Base-by-base conservation (phyloP, 202 grass and related monocot species). In the Brachypodium distachyon region DNA sequence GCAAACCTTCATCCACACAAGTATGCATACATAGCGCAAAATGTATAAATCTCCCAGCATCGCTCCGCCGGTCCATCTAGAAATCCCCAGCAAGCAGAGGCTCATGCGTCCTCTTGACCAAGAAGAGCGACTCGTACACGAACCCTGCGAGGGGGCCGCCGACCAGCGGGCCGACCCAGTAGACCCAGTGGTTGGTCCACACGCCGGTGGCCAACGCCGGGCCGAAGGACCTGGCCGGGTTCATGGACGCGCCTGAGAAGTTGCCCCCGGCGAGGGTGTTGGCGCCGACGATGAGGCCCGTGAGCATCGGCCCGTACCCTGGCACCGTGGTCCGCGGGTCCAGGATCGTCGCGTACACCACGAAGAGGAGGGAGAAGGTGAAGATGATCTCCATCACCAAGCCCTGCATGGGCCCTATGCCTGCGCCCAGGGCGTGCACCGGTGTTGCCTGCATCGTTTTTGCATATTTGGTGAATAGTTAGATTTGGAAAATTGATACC, bases 151-250 rank as follows among this genome's bases (percentile, higher is more conserved):
- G 60, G 12, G 76, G 57, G 0, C 95, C 95, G 4, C 95, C 95
- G 7, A 88, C 12, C 13, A 98, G 61, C 0, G 96, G 96, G 12
- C 96, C 96, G 3, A 95, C 56, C 96, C 96, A 98, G 43, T 95
- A 98, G 74, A 98, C 40, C 96, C 96, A 98, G 22, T 98, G 96
- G 56, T 95, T 78, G 2, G 91, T 92, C 96, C 96, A 98, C 38
- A 90, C 49, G 11, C 96, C 81, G 0, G 40, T 84, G 37, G 79
- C 91, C 60, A 98, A 23, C 0, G 91, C 89, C 0, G 96, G 96
- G 1, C 96, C 96, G 0, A 98, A 98, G 14, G 96, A 98, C 42
- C 96, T 14, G 0, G 91, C 96, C 0, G 96, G 96, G 77, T 98
- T 98, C 96, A 98, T 98, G 37, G 96, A 98, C 0, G 91, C 89